Evolutionary conservation across 2,329 filamentous ascomycete species (phyloP), one percentile per base, ranked within the genome.

Genomic region (Pseudohalonectria lignicola): DNA sequence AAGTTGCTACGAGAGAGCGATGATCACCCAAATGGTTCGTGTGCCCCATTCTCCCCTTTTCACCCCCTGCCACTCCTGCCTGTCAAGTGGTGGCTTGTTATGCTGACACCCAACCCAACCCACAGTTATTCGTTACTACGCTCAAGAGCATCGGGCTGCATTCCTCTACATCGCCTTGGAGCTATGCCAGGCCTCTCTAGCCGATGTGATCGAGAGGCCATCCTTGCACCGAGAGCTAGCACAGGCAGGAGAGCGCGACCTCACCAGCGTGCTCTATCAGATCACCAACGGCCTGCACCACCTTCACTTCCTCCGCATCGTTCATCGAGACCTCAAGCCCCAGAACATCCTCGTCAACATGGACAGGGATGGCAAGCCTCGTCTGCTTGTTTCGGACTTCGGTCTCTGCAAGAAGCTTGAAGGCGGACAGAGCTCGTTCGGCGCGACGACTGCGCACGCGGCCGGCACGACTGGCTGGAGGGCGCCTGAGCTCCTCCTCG

Each of bases 121-220:
- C 38, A 4, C 40, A 79, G 90, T 98, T 31, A 94, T 98, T 46
- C 86, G 90, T 29, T 98, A 98, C 55, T 95, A 86, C 53, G 87
- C 88, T 35, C 88, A 94, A 50, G 85, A 94, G 50, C 80, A 84
- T 49, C 86, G 86, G 10, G 76, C 84, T 26, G 84, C 85, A 15
- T 98, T 98, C 59, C 71, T 96, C 28, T 98, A 98, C 57, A 98
- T 98, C 51, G 92, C 90, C 0, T 66, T 98, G 17, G 92, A 98
- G 59, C 74, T 94, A 5, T 98, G 92, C 52, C 86, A 90, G 29
- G 90, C 90, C 3, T 96, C 90, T 28, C 67, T 98, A 19, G 90
- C 88, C 41, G 92, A 98, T 49, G 77, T 98, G 2, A 76, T 95
- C 31, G 84, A 92, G 54, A 82, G 82, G 49, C 83, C 81, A 0